Evolutionary conservation across 345 rosid species (phyloP).

Genomic region (Ricinus communis): DNA sequence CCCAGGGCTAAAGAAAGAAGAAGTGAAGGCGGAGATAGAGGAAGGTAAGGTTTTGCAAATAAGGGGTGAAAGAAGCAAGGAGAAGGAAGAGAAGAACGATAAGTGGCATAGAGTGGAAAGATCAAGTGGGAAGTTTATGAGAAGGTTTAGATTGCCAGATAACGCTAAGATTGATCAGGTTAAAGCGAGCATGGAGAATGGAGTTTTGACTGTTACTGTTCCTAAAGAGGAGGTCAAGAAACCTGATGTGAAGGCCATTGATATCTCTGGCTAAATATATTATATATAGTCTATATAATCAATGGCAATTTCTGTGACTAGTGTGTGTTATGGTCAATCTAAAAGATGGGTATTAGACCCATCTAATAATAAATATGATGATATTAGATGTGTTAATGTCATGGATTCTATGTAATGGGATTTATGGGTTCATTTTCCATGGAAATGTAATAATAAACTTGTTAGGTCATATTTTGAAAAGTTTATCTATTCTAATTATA

Average conservation of each 20-base stretch:
- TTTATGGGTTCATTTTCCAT: too few relatives aligned
- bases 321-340: too few relatives aligned
- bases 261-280: not conserved
- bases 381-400: too few relatives aligned
- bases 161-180: not conserved
- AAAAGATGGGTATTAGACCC: too few relatives aligned
- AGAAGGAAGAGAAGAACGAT: slow-evolving; percentile 9
- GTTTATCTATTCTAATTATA: too few relatives aligned
- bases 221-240: slow-evolving; percentile 6
- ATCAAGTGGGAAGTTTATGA: slow-evolving; percentile 6
- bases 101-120: slow-evolving; percentile 7
- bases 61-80: slow-evolving; percentile 3
- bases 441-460: too few relatives aligned
- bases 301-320: too few relatives aligned
- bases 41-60: slow-evolving; percentile 2
- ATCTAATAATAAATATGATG: too few relatives aligned
- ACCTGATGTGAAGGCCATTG: slow-evolving; percentile 9
- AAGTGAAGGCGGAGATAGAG: not conserved
- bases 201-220: slow-evolving; percentile 5
- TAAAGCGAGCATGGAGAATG: slow-evolving; percentile 7
- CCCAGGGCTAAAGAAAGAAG: slow-evolving; percentile 11
- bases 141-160: not conserved
- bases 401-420: too few relatives aligned
- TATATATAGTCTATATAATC: too few relatives aligned
- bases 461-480: too few relatives aligned